Base-by-base conservation (phyloP, 2,329 filamentous ascomycete genomes). In the Juglanconis oblonga region DNA sequence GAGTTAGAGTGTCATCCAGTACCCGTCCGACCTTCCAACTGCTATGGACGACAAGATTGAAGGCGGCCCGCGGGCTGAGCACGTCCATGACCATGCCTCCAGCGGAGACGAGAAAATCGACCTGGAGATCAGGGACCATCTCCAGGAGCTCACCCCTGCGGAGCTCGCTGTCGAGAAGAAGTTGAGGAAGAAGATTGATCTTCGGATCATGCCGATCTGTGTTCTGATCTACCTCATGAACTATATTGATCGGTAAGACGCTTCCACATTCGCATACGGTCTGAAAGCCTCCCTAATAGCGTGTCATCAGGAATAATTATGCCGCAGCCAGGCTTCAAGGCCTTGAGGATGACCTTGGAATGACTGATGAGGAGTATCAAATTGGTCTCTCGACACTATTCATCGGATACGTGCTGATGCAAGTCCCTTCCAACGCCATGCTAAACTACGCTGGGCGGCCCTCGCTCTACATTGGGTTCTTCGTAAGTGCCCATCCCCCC, bases 161-260 rank as follows among this genome's bases (percentile, higher is more conserved):
- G 66, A 71, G 54, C 61, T 67, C 24, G 52, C 8, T 9, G 75
- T 84, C 1, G 87, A 91, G 69, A 77, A 74, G 60, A 80, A 77
- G 54, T 72, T 91, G 55, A 77, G 81, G 60, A 79, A 81, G 62
- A 91, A 89, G 71, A 84, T 91, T 57, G 88, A 91, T 69, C 65
- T 82, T 8, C 76, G 87, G 55, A 70, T 91, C 35, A 76, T 91
- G 66, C 88, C 88, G 0, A 86, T 87, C 73, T 77, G 90, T 47
- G 83, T 90, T 55, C 66, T 90, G 51, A 89, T 90, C 79, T 90
- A 89, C 65, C 86, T 89, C 65, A 76, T 89, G 76, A 89, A 89
- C 67, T 89, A 88, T 68, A 73, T 89, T 11, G 84, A 87, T 48
- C 67, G 67, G 71, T 71, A 57, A 57, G 65, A 33, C 4, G 14